These are phyloP conservation scores for Podospora pseudocomata DNA, from an alignment of 495 filamentous ascomycete species.

Conservation along the genomic window DNA sequence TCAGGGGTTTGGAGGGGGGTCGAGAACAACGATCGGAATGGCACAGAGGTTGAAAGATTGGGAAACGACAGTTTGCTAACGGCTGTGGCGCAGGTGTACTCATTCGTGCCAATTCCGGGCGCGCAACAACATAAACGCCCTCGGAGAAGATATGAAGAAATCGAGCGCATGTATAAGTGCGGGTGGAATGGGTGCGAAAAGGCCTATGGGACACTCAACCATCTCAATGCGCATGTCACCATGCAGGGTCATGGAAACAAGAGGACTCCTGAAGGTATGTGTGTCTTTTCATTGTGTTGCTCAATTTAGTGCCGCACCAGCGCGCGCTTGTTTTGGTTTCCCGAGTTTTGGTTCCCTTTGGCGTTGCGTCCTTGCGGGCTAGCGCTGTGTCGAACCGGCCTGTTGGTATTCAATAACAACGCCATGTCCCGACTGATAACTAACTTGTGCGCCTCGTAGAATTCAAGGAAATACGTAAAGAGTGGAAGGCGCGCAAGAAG, in stretches of 20 bases:
- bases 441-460: constrained; percentile 50
- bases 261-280: constrained; percentile 94
- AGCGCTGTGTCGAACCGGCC: constrained; percentile 13
- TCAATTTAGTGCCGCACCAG: constrained; percentile 18
- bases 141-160: constrained; percentile 92
- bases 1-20: not conserved
- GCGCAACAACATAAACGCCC: constrained; percentile 97
- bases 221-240: constrained; percentile 94
- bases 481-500: constrained; percentile 99
- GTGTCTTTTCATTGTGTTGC: not conserved
- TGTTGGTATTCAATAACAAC: constrained; percentile 1
- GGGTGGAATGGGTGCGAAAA: constrained; percentile 98
- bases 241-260: constrained; percentile 95
- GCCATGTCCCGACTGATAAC: not conserved
- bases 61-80: not conserved
- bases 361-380: constrained; percentile 18
- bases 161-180: constrained; percentile 99
- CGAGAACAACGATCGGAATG: not conserved
- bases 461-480: constrained; percentile 98
- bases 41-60: not conserved
- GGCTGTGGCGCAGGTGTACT: constrained; percentile 68
- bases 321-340: constrained; percentile 1
- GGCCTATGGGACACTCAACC: constrained; percentile 94
- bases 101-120: constrained; percentile 95
- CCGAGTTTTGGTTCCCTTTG: constrained; percentile 16